Evolutionary conservation across 208 protist genomes (phyloP), one percentile per base, ranked within the genome.

Genomic region (Acanthamoeba triangularis): DNA sequence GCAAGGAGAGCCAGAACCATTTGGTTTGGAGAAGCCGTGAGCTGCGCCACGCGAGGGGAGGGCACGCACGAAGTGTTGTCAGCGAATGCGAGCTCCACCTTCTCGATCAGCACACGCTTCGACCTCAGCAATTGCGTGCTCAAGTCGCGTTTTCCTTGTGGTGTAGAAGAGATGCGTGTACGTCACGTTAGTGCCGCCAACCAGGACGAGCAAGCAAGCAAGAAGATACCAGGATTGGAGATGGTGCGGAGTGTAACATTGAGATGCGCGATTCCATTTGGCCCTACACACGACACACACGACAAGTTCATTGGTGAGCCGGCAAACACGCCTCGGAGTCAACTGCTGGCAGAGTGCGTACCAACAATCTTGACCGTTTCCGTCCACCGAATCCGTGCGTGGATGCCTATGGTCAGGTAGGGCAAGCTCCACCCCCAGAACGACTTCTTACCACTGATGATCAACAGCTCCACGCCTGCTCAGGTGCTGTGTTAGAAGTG

Each of bases 281-380:
- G 78, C n/a, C 78, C 78, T 85, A 3, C 14, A n/a, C 14, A 23
- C 30, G 37, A 78, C n/a, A 28, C 69, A 65, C 14, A 65, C 59
- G 25, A 65, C 14, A 65, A 76, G 20, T 3, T 35, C 33, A 8
- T 52, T 1, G 23, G 25, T 85, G 10, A 47, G 67, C 33, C 10
- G 14, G 28, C 13, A 5, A 76, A 2, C 14, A 44, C 33, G 14
- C 5, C 6, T 14, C 11, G 0, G 2, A 1, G 28, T 16, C 28
- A 44, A 67, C 37, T 10, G 28, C 33, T n/a, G n/a, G n/a, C 28
- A 78, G 28, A 56, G 52, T 20, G 23, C 18, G 25, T 85, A 85
- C 76, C 76, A 10, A 87, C 78, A n/a, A 87, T 87, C 78, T 87
- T 87, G 28, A 61, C 78, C 18, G 78, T 41, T 47, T 87, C 78